Percentiles rank a stretch among this genome's conserved stretches.
phyloP scores from a whole-genome alignment of 495 filamentous ascomycete species.

The Physcia stellaris region DNA sequence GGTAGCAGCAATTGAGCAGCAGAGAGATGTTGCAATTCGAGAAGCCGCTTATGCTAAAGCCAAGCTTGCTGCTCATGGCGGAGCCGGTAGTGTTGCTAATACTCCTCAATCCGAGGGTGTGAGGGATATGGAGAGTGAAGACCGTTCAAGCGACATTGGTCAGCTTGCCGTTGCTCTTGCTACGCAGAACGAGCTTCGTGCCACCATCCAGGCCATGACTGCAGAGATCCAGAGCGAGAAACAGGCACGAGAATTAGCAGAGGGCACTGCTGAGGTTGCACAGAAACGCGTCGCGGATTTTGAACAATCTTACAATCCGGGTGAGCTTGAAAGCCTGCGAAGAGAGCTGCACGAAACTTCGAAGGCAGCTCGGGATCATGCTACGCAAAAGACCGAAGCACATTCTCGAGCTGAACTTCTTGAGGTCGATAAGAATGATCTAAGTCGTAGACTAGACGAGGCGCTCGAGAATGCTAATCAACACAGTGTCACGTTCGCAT shows the following conservation, averaged over 20 bases:
- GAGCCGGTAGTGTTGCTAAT: constrained; percentile 53
- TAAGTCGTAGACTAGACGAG: constrained; percentile 56
- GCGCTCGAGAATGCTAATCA: constrained; percentile 52
- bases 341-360: constrained; percentile 70
- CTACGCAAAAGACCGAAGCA: constrained; percentile 60
- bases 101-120: constrained; percentile 54
- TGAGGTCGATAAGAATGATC: constrained; percentile 69
- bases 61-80: constrained; percentile 70
- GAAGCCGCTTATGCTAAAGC: constrained; percentile 93
- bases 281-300: constrained; percentile 72
- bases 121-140: constrained; percentile 42
- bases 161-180: constrained; percentile 72
- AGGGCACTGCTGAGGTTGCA: constrained; percentile 73
- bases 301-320: constrained; percentile 68
- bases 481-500: constrained; percentile 54
- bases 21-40: constrained; percentile 78
- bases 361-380: constrained; percentile 62
- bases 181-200: constrained; percentile 59
- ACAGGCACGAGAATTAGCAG: constrained; percentile 65
- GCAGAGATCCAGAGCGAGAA: constrained; percentile 68
- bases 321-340: constrained; percentile 72
- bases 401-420: constrained; percentile 58
- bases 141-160: constrained; percentile 64
- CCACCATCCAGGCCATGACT: constrained; percentile 49
- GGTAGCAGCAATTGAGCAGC: constrained; percentile 85